Evolutionary conservation across 2,329 filamentous ascomycete genomes (phyloP).

Genomic region (Colletotrichum sp.): DNA sequence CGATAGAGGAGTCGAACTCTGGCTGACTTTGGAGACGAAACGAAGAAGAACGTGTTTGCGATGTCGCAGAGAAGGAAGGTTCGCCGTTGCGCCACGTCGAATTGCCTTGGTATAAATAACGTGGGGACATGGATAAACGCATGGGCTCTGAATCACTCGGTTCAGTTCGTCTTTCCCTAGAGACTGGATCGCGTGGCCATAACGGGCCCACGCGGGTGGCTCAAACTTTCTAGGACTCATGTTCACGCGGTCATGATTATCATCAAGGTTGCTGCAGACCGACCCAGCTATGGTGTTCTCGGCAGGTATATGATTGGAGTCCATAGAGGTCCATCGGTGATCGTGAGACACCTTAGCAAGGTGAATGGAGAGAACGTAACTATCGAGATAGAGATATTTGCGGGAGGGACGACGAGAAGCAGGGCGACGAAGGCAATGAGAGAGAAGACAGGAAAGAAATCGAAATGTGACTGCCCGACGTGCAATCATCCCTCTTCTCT

Average conservation of each 20-base stretch:
- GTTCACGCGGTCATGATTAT: neutral
- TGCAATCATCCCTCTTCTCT: neutral
- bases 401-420: neutral
- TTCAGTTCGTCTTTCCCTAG: neutral
- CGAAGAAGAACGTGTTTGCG: neutral
- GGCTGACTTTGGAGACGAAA: neutral
- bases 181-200: neutral
- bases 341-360: neutral
- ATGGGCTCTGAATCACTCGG: neutral
- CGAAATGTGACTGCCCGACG: neutral
- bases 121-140: neutral
- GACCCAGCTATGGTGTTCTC: neutral
- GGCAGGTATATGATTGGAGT: neutral
- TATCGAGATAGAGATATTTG: neutral
- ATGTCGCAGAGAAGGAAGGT: neutral
- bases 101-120: neutral
- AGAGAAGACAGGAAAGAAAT: neutral
- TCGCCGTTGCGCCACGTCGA: neutral
- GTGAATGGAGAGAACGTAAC: neutral
- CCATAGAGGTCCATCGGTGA: neutral
- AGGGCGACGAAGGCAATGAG: neutral
- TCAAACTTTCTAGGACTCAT: neutral
- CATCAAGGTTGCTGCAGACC: neutral
- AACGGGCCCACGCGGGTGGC: neutral
- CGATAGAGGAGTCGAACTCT: neutral